Evolutionary conservation across 345 rosid species (phyloP).

Genomic region (Populus alba): DNA sequence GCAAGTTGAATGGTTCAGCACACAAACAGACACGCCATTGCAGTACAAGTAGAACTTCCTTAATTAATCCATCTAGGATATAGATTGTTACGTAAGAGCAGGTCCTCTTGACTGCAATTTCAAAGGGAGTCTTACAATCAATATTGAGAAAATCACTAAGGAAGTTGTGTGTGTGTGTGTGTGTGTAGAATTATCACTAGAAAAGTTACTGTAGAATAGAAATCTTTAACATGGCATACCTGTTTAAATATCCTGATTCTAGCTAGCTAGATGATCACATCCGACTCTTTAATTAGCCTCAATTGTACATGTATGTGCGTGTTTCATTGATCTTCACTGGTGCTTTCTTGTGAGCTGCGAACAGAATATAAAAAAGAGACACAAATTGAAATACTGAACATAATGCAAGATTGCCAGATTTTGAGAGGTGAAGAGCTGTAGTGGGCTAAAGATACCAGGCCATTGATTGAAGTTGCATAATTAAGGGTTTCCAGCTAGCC

Average conservation of each 20-base stretch:
- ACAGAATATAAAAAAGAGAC: neutral
- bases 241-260: neutral
- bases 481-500: neutral
- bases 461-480: neutral
- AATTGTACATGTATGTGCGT: neutral
- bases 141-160: neutral
- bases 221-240: neutral
- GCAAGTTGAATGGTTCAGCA: neutral
- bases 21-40: neutral
- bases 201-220: neutral
- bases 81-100: neutral
- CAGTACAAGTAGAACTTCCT: neutral
- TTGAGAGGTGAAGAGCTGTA: neutral
- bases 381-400: neutral
- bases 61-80: neutral
- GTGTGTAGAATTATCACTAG: neutral
- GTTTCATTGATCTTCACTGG: conserved; percentile 3
- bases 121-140: neutral
- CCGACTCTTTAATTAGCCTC: neutral
- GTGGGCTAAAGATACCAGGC: neutral
- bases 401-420: neutral
- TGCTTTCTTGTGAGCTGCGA: neutral
- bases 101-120: neutral
- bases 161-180: neutral
- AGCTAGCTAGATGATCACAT: neutral